These are phyloP conservation scores for Hypoxylon lienhwacheense DNA, from an alignment of 495 filamentous ascomycete species.

Conservation along the genomic window DNA sequence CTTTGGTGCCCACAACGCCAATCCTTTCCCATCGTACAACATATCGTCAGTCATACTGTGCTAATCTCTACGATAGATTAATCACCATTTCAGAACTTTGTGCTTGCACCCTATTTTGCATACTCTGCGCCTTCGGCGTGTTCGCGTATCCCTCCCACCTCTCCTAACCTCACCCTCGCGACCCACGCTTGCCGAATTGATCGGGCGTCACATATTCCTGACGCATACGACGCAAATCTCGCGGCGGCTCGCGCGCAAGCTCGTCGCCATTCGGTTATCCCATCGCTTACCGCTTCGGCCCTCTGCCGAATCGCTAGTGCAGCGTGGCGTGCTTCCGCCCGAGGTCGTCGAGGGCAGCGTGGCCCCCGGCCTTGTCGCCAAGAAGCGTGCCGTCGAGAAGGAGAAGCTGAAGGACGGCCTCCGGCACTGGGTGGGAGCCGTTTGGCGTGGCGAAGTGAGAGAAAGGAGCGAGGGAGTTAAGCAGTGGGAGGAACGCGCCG, in stretches of 20 bases:
- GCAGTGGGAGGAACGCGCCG: slow-evolving; percentile 46
- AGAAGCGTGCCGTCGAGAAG: slow-evolving; percentile 53
- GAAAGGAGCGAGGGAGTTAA: slow-evolving; percentile 44
- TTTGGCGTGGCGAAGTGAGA: slow-evolving; percentile 48
- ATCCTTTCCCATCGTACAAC: slow-evolving; percentile 7
- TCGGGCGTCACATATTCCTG: slow-evolving; percentile 60
- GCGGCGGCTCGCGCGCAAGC: slow-evolving; percentile 52
- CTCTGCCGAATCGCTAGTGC: slow-evolving; percentile 47
- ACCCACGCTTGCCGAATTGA: slow-evolving; percentile 56
- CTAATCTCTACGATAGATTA: slow-evolving; percentile 47
- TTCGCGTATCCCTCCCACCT: slow-evolving; percentile 50
- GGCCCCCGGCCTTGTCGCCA: slow-evolving; percentile 47
- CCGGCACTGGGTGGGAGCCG: slow-evolving; percentile 52
- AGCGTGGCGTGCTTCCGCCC: slow-evolving; percentile 48
- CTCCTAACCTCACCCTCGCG: slow-evolving; percentile 53
- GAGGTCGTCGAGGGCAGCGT: slow-evolving; percentile 47
- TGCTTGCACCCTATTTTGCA: slow-evolving; percentile 59
- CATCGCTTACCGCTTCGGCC: slow-evolving; percentile 49
- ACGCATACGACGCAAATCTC: slow-evolving; percentile 58
- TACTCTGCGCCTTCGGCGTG: slow-evolving; percentile 54
- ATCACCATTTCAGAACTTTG: slow-evolving; percentile 57
- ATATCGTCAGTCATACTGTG: slow-evolving; percentile 16
- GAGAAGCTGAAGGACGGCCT: slow-evolving; percentile 59
- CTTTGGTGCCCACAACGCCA: slow-evolving; percentile 6
- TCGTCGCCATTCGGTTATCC: slow-evolving; percentile 54